Evolutionary conservation across 1,284 basidiomycete genomes (phyloP), one percentile per base, ranked within the genome.

Genomic region (Malassezia globosa): DNA sequence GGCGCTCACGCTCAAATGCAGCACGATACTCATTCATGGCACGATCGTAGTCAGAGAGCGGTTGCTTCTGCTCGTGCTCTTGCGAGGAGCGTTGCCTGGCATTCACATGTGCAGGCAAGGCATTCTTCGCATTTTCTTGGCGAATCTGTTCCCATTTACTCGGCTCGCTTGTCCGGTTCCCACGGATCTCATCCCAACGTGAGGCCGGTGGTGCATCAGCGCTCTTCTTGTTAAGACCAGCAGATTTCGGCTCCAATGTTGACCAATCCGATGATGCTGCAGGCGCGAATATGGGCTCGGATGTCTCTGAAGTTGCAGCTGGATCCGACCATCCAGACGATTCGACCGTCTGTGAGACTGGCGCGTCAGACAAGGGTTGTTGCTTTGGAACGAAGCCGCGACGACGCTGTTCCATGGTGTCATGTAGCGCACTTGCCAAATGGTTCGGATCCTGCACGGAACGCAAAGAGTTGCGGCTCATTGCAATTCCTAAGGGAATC

Each of bases 61-160:
- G 41, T 31, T 31, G 27, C 2, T 37, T 18, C 27, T 18, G 25
- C 14, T 2, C 8, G 5, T 13, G 8, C 16, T 8, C 8, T 23
- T 13, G 22, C 13, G 22, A 27, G 2, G 24, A 25, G 25, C 25
- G 27, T 19, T 35, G n/a, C 4, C 42, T 19, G 21, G 21, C 22
- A 25, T 41, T 11, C n/a, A n/a, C n/a, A n/a, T n/a, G n/a, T 19
- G 27, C 29, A 3, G 26, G 42, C 37, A 46, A 8, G 7, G 34
- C 34, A 18, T 23, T 41, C n/a, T 37, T 37, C 2, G 44, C 37
- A 14, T 31, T 36, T 2, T 41, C 25, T 40, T 52, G 50, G 0
- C 50, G 50, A 16, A 52, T 39, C 21, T 52, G 40, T 18, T 52
- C 50, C 50, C 50, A 52, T 2, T 26, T 31, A 29, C 50, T 52